Conservation (phyloP, 441 rosid species). For the Geranium incanum region DNA sequence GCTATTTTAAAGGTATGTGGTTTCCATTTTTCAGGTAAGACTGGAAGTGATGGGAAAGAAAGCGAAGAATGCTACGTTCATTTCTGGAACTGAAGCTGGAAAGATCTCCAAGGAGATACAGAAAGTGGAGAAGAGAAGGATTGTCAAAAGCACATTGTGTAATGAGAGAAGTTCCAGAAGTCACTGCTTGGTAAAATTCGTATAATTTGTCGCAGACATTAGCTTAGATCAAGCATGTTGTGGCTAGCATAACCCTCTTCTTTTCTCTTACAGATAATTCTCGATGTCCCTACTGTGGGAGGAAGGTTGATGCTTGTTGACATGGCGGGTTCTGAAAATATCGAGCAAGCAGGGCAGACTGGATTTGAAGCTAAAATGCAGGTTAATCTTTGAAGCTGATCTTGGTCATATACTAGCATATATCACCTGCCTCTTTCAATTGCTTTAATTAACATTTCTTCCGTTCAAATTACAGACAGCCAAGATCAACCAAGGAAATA, state of each 20-base stretch:
- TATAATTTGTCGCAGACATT: not conserved
- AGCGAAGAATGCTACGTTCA: conserved; percentile 78
- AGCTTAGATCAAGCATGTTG: not conserved
- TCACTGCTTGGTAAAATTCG: conserved; percentile 70
- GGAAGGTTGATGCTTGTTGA: conserved; percentile 95
- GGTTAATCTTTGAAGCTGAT: conserved; percentile 28
- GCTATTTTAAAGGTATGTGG: not conserved
- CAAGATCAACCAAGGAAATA: conserved; percentile 91
- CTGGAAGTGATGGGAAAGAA: conserved; percentile 97
- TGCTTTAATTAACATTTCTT: conserved; percentile 13
- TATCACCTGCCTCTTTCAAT: not conserved
- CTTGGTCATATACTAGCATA: not conserved
- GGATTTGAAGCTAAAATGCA: conserved; percentile 97
- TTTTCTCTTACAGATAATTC: conserved; percentile 50
- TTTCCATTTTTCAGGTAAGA: conserved; percentile 46
- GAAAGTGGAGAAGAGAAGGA: conserved; percentile 89
- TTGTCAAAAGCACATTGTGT: conserved; percentile 83
- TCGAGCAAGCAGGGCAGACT: conserved; percentile 89
- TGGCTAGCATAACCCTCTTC: not conserved
- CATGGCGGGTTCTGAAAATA: conserved; percentile 98
- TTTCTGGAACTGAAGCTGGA: conserved; percentile 84
- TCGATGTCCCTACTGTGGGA: conserved; percentile 93
- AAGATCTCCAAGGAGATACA: conserved; percentile 82
- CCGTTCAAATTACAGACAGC: conserved; percentile 53
- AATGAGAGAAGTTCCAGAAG: conserved; percentile 94